These are phyloP conservation scores for Pyrenophora seminiperda DNA, from an alignment of 2,329 filamentous ascomycete species.

Conservation along the genomic window DNA sequence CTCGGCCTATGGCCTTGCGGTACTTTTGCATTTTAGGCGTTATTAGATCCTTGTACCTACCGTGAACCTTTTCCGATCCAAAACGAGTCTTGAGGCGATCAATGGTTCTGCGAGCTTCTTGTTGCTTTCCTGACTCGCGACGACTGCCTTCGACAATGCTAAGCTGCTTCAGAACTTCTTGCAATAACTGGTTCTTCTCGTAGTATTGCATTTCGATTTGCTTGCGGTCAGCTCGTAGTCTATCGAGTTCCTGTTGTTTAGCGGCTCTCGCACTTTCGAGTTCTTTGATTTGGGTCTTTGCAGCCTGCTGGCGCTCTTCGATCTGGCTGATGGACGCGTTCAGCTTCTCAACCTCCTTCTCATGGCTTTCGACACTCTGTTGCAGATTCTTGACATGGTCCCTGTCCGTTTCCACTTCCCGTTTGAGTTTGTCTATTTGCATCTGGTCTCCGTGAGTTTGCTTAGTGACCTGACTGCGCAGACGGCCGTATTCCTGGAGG, in stretches of 20 bases:
- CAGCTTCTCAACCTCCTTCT: slow-evolving; percentile 74
- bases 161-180: slow-evolving; percentile 79
- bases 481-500: slow-evolving; percentile 83
- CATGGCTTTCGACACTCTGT: slow-evolving; percentile 80
- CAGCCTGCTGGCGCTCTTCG: slow-evolving; percentile 68
- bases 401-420: slow-evolving; percentile 88
- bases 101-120: slow-evolving; percentile 79
- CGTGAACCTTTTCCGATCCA: slow-evolving; percentile 75
- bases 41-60: slow-evolving; percentile 87
- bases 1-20: slow-evolving; percentile 88
- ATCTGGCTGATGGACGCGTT: slow-evolving; percentile 73
- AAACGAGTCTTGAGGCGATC: slow-evolving; percentile 87
- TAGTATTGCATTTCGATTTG: slow-evolving; percentile 76
- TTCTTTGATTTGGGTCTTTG: slow-evolving; percentile 67
- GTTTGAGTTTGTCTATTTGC: slow-evolving; percentile 82
- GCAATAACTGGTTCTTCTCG: slow-evolving; percentile 90
- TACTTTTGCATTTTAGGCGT: slow-evolving; percentile 98
- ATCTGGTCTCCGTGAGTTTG: slow-evolving; percentile 80
- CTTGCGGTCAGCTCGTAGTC: slow-evolving; percentile 46
- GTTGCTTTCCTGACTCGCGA: slow-evolving; percentile 82
- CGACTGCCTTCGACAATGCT: slow-evolving; percentile 83
- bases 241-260: slow-evolving; percentile 91
- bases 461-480: slow-evolving; percentile 83
- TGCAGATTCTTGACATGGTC: slow-evolving; percentile 88
- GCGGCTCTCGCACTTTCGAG: slow-evolving; percentile 77